Percentiles rank a stretch among this genome's conserved stretches.
phyloP scores from a whole-genome alignment of 306 rosid genomes.

The Elaeagnus macrophylla region DNA sequence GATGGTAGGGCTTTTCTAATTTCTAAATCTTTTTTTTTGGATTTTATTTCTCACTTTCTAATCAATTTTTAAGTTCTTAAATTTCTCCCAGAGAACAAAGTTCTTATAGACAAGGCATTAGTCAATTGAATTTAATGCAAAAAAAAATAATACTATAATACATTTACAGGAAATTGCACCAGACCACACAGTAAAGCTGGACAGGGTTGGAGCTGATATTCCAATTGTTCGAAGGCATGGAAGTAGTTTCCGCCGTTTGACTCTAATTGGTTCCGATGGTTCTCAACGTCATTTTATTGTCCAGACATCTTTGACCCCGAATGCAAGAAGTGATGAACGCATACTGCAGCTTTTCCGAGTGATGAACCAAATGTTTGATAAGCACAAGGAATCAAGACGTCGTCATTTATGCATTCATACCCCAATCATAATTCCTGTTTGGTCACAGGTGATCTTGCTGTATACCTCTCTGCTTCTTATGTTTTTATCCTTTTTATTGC shows the following conservation, averaged over 20 bases:
- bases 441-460: conserved; percentile 73
- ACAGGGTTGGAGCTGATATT: conserved; percentile 94
- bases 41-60: too few relatives aligned
- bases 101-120: too few relatives aligned
- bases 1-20: too few relatives aligned
- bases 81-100: too few relatives aligned
- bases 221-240: conserved; percentile 98
- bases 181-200: conserved; percentile 89
- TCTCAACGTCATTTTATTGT: conserved; percentile 99
- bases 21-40: too few relatives aligned
- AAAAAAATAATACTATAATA: conserved; percentile 8
- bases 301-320: conserved; percentile 96
- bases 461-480: neutral
- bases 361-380: conserved; percentile 99
- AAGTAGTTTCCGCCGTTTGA: conserved; percentile 95
- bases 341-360: conserved; percentile 97
- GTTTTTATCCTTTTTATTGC: neutral
- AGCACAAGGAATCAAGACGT: conserved; percentile 98
- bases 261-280: conserved; percentile 97
- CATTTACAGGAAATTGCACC: conserved; percentile 82
- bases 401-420: conserved; percentile 94
- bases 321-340: conserved; percentile 97
- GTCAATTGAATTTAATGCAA: neutral
- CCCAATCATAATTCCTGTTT: conserved; percentile 95
- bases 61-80: too few relatives aligned